phyloP scores from a whole-genome alignment of 768 basidiomycete genomes.

The Boletus rufocinnamomeus region DNA sequence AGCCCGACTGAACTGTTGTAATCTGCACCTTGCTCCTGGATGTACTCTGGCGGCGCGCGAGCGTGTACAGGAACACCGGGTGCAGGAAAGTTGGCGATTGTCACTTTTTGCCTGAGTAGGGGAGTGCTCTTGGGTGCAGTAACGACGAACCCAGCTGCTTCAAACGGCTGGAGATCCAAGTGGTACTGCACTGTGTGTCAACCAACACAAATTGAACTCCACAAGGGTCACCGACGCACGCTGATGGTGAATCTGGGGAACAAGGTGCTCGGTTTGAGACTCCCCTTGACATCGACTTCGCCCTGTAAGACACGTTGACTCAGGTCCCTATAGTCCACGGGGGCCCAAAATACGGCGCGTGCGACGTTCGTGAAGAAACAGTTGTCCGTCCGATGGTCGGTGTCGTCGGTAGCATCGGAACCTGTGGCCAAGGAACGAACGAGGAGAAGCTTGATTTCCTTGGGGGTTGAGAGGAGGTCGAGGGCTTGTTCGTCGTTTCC shows the following conservation, averaged over 20 bases:
- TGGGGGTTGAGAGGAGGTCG: conserved; percentile 47
- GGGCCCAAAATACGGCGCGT: conserved; percentile 51
- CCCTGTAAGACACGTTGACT: conserved; percentile 46
- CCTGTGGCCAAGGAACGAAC: conserved; percentile 52
- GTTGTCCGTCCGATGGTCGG: conserved; percentile 45
- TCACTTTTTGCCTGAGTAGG: conserved; percentile 43
- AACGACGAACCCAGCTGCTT: conserved; percentile 44
- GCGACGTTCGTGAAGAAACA: conserved; percentile 45
- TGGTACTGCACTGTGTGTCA: conserved; percentile 40
- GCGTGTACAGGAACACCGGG: conserved; percentile 44
- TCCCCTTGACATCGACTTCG: conserved; percentile 50
- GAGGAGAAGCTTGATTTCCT: conserved; percentile 44
- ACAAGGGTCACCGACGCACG: conserved; percentile 35
- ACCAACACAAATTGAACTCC: not conserved
- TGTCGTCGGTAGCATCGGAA: conserved; percentile 44
- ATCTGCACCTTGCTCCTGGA: conserved; percentile 43
- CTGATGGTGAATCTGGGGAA: conserved; percentile 50
- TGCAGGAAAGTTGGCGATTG: conserved; percentile 41
- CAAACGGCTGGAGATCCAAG: conserved; percentile 45
- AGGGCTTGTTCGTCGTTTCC: conserved; percentile 49
- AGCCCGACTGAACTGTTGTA: conserved; percentile 54
- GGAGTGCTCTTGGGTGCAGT: conserved; percentile 24
- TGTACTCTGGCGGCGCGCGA: conserved; percentile 56
- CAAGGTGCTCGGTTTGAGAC: conserved; percentile 44
- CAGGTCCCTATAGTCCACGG: conserved; percentile 25